phyloP scores from a whole-genome alignment of 257 asterid species.

The Dorcoceras hygrometricum region DNA sequence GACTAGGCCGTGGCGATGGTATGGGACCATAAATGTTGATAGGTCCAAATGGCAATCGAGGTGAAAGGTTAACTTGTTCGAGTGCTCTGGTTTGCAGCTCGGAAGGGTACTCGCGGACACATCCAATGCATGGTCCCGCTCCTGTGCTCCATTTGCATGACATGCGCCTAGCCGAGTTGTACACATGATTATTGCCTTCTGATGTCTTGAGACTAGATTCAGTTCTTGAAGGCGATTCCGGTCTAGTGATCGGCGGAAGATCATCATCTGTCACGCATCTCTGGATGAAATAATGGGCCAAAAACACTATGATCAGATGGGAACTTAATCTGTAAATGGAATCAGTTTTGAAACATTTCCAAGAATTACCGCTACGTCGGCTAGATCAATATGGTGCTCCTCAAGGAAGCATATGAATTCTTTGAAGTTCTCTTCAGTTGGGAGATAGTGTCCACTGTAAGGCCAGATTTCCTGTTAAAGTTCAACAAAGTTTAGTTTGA shows the following conservation, averaged over 20 bases:
- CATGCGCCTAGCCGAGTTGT: slow-evolving; percentile 16
- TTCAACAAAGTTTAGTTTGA: no score
- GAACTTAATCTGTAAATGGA: neutral
- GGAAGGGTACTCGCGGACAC: slow-evolving; percentile 27
- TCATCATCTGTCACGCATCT: slow-evolving; percentile 50
- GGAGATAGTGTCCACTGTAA: slow-evolving; percentile 78
- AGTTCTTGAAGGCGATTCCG: slow-evolving; percentile 21
- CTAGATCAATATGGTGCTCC: slow-evolving; percentile 54
- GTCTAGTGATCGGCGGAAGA: slow-evolving; percentile 25
- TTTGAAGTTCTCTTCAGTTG: slow-evolving; percentile 70
- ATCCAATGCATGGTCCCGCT: slow-evolving; percentile 27
- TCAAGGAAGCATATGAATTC: slow-evolving; percentile 59
- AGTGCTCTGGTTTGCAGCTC: slow-evolving; percentile 28
- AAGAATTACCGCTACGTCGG: slow-evolving; percentile 52
- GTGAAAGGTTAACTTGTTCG: slow-evolving; percentile 28
- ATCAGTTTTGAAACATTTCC: neutral
- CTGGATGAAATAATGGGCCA: slow-evolving; percentile 23
- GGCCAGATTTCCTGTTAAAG: slow-evolving; percentile 61
- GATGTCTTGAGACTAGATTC: slow-evolving; percentile 10
- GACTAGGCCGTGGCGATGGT: slow-evolving; percentile 30
- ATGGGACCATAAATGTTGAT: slow-evolving; percentile 18
- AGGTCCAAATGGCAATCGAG: slow-evolving; percentile 18
- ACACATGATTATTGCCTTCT: slow-evolving; percentile 5
- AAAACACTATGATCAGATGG: slow-evolving; percentile 4
- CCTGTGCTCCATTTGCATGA: slow-evolving; percentile 27